Conservation (phyloP, 164 flowering plant species). For the Nelumbo lutea region DNA sequence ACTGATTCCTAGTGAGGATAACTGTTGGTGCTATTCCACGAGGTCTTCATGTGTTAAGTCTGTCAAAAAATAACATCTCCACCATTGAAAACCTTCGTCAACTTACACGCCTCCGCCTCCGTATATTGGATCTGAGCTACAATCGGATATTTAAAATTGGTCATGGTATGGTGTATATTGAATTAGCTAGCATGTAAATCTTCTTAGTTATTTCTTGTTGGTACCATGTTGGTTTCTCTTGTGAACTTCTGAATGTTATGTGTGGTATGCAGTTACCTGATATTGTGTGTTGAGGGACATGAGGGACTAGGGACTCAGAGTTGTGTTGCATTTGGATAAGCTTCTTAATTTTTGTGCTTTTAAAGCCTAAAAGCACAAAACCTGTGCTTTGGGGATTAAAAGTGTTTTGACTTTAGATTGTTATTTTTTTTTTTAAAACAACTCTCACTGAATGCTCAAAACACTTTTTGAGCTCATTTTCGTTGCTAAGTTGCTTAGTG, state of each 20-base stretch:
- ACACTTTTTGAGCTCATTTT: too few species aligned
- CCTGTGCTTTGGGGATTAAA: too few species aligned
- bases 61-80: conserved; percentile 83
- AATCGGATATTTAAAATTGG: conserved; percentile 81
- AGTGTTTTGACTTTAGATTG: too few species aligned
- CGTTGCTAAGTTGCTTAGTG: too few species aligned
- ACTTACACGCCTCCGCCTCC: conserved; percentile 71
- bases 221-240: neutral
- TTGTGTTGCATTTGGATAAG: too few species aligned
- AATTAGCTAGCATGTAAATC: neutral
- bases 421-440: too few species aligned
- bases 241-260: too few species aligned
- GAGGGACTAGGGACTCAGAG: too few species aligned
- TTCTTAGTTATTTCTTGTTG: neutral
- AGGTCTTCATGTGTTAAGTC: conserved; percentile 72
- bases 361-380: too few species aligned
- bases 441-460: too few species aligned
- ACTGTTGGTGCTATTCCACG: conserved; percentile 78
- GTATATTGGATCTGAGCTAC: conserved; percentile 82
- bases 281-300: neutral
- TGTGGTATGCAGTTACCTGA: neutral
- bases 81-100: conserved; percentile 87
- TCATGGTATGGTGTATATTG: conserved; percentile 48
- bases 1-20: conserved; percentile 52
- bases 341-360: too few species aligned